These are phyloP conservation scores for Salmacisia buchloeana DNA, from an alignment of 1,284 basidiomycete species.

Conservation along the genomic window DNA sequence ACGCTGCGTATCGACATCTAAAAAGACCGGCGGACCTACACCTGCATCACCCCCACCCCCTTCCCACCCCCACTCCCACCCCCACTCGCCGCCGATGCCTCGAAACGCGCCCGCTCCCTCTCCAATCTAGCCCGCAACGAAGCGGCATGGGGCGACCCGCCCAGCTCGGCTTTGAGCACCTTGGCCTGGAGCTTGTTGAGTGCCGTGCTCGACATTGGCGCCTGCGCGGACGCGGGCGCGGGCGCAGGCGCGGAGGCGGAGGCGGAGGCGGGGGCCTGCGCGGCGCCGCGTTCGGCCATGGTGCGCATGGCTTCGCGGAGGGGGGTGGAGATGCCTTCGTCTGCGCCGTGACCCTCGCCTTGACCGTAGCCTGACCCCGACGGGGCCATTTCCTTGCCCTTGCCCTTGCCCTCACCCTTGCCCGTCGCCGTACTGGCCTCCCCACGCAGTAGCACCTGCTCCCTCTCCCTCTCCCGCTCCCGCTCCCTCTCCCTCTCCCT, in stretches of 20 bases:
- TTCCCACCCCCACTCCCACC: slow-evolving; percentile 59
- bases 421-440: too few relatives aligned
- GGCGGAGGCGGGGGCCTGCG: background rate
- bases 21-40: slow-evolving; percentile 20
- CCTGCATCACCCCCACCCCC: slow-evolving; percentile 47
- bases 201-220: slow-evolving; percentile 55
- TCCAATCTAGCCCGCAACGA: slow-evolving; percentile 80
- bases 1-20: slow-evolving; percentile 10
- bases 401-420: too few relatives aligned
- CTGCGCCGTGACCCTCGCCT: too few relatives aligned
- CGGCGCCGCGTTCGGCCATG: background rate
- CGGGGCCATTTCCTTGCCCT: background rate
- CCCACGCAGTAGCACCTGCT: too few relatives aligned
- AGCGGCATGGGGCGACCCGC: slow-evolving; percentile 65
- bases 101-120: slow-evolving; percentile 53
- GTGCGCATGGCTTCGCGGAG: background rate
- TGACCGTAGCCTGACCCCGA: background rate
- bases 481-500: too few relatives aligned
- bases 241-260: too few relatives aligned
- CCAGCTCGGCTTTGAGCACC: slow-evolving; percentile 82
- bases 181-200: slow-evolving; percentile 90
- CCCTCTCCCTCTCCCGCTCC: too few relatives aligned
- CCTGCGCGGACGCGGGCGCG: background rate
- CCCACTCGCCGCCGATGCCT: slow-evolving; percentile 62
- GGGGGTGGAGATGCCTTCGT: background rate